Base-by-base conservation (phyloP, 768 basidiomycete species). In the Pluteus cervinus region DNA sequence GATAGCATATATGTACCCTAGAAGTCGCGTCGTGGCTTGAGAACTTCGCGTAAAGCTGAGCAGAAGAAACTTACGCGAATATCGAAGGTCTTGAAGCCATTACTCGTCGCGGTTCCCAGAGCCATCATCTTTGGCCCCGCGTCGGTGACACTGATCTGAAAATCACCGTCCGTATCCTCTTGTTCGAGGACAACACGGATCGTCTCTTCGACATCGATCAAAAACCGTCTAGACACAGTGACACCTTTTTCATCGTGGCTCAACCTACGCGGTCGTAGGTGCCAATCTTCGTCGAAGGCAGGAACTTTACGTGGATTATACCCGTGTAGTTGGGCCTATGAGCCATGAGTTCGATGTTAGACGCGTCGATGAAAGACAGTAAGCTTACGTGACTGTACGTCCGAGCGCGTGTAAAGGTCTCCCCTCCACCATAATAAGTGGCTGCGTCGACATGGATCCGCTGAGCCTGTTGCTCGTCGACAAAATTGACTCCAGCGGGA, bases 1-100 rank as follows among this genome's bases (percentile, higher is more conserved):
- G 94, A 97, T 31, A 99, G 71, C 94, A 97, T 98, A 63, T 98
- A 99, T n/a, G 86, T 97, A 28, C 96, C 94, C 85, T 93, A 54
- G 17, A 11, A 51, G 37, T 43, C 10, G 45, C 17, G 35, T 36
- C 18, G 45, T 36, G 47, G 41, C 34, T 44, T 40, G 41, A 33
- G 29, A 39, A 15, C 24, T 12, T 14, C 22, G 36, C 18, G n/a
- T 20, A 41, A 20, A 30, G 20, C 10, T 31, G 35, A 31, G 20
- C 10, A 26, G 21, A 33, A 26, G 24, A 41, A 7, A 58, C 75
- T 46, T 57, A 90, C 87, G 30, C 94, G 74, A 45, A 98, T 90
- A 62, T 99, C 94, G 58, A 96, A 96, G 3, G 83, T 84, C 68
- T 97, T 97, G 79, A 89, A 93, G 12, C 93, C 94, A 61, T 99